These are phyloP conservation scores for Phycomyces nitens DNA, from an alignment of 192 early-diverging fungal species.

Conservation along the genomic window DNA sequence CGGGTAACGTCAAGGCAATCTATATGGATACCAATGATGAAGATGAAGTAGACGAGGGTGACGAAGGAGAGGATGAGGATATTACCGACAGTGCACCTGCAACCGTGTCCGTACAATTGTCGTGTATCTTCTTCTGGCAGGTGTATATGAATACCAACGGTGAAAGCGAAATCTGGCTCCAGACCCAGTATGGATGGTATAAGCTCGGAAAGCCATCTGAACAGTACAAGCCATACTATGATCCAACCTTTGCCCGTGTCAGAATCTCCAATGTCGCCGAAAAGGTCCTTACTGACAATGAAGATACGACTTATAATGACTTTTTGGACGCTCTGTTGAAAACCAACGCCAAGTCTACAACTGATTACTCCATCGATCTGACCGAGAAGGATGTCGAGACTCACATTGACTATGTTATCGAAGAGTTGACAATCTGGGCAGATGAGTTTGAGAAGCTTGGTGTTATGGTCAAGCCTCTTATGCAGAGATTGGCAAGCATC, in stretches of 20 bases:
- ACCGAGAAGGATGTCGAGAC: conserved; percentile 21
- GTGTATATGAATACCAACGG: conserved; percentile 22
- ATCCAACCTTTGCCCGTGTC: conserved; percentile 20
- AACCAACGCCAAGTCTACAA: background rate
- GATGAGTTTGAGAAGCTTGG: conserved; percentile 11
- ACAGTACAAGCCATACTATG: conserved; percentile 16
- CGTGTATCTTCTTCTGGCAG: conserved; percentile 23
- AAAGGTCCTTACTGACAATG: conserved; percentile 5
- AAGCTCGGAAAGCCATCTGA: conserved; percentile 15
- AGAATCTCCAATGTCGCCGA: conserved; percentile 17
- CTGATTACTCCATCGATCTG: conserved; percentile 6
- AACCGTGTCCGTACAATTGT: conserved; percentile 12
- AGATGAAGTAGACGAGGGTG: conserved; percentile 15
- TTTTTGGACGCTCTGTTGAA: conserved; percentile 12
- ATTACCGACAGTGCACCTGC: background rate
- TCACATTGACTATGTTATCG: conserved; percentile 19
- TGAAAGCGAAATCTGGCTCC: conserved; percentile 29
- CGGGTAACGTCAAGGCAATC: conserved; percentile 48
- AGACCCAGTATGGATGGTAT: conserved; percentile 28
- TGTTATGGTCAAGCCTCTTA: conserved; percentile 12
- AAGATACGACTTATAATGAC: conserved; percentile 11
- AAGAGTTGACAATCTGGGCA: conserved; percentile 19
- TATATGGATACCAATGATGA: background rate
- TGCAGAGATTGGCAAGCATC: background rate
- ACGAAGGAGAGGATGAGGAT: conserved; percentile 19